Conservation (phyloP, 129 eudicot species). For the Logfia minima region DNA sequence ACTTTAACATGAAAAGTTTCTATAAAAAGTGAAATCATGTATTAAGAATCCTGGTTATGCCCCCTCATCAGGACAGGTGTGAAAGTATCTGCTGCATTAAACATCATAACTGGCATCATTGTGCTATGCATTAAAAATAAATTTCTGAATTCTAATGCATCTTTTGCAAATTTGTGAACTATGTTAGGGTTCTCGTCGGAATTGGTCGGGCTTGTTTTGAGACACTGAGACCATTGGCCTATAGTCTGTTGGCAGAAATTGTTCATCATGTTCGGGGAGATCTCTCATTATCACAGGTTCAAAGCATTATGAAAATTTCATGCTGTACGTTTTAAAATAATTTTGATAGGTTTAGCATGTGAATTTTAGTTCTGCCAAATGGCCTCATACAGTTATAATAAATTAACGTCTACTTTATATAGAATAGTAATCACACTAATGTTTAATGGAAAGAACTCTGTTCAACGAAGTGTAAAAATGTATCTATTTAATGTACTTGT, state of each 20-base stretch:
- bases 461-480: constrained; percentile 13
- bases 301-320: constrained; percentile 5
- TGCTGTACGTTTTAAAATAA: neutral
- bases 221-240: constrained; percentile 92
- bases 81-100: constrained; percentile 11
- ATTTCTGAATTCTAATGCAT: constrained; percentile 19
- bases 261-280: constrained; percentile 97
- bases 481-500: constrained; percentile 1
- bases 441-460: constrained; percentile 10
- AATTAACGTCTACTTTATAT: neutral
- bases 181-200: constrained; percentile 90
- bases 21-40: constrained; percentile 17
- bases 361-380: constrained; percentile 1
- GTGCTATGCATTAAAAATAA: neutral
- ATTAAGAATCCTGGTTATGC: constrained; percentile 14
- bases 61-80: constrained; percentile 20
- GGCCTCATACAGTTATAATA: constrained; percentile 1
- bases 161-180: constrained; percentile 25
- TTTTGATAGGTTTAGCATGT: constrained; percentile 9
- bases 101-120: neutral
- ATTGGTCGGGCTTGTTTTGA: constrained; percentile 99
- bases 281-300: constrained; percentile 92
- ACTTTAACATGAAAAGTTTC: constrained; percentile 9
- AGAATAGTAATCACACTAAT: neutral
- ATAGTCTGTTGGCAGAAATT: constrained; percentile 94